Evolutionary conservation across 257 asterid species (phyloP), one percentile per base, ranked within the genome.

Genomic region (Solanum ahanhuiri): DNA sequence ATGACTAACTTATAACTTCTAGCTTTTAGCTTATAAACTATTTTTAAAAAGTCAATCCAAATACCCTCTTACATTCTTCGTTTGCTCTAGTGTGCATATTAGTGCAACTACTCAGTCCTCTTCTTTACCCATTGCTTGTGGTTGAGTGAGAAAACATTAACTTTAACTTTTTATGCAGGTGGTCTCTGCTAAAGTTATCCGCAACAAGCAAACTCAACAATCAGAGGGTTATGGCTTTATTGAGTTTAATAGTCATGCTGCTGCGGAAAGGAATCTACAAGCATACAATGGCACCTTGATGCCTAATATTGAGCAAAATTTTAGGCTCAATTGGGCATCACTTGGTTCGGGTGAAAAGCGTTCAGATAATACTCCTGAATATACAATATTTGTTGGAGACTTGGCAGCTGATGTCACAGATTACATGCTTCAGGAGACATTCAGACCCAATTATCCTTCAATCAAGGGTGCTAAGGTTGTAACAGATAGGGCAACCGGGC

Each of bases 351-450:
- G 97, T 41, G 98, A 95, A 82, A 95, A 88, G 89, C 96, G 93
- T 18, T 12, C 67, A 25, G 98, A 95, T 85, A 94, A 93, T 88
- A 64, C 93, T 18, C 93, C 96, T 6, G 98, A 95, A 88, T 88
- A 92, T 83, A 92, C 98, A 15, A 88, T 95, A 76, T 95, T 95
- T 81, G 98, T 95, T 85, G 98, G 98, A 63, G 98, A 95, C 86
- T 91, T 95, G 94, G 95, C 98, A 70, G 98, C 95, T 82, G 98
- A 95, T 82, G 98, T 95, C n/a, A 93, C 95, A 0, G 97, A 95
- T 89, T 92, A 92, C 82, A 73, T 90, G 58, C 92, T 95, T 75
- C 94, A 90, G 87, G 98, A 94, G 86, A 94, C 98, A 20, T 95
- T 95, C 87, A 92, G 91, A 88, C 58, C 85, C 48, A 92, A 88